Evolutionary conservation across 139 green algal genomes (phyloP).

Genomic region (Picochlorum sp.): DNA sequence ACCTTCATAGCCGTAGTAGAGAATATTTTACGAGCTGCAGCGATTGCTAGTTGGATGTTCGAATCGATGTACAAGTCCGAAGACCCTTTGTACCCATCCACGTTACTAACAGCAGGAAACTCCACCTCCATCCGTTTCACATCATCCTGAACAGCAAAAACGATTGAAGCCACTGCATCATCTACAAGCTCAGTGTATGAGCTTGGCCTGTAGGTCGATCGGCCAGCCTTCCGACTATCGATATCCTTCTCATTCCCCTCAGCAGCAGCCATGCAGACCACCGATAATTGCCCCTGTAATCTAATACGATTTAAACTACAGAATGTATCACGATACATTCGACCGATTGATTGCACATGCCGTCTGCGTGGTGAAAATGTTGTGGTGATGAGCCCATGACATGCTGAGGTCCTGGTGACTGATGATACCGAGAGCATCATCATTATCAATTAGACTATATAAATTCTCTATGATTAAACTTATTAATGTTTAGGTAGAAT

Average conservation of each 20-base stretch:
- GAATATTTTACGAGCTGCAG: slow-evolving; percentile 42
- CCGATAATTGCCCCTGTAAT: no score
- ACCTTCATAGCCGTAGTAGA: slow-evolving; percentile 42
- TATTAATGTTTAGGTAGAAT: no score
- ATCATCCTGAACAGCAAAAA: slow-evolving; percentile 50
- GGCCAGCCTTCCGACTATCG: slow-evolving; percentile 19
- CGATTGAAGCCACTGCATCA: slow-evolving; percentile 51
- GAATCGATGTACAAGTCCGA: slow-evolving; percentile 86
- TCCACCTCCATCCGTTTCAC: slow-evolving; percentile 72
- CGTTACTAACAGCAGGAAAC: slow-evolving; percentile 61
- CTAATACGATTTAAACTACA: no score
- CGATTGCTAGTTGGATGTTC: slow-evolving; percentile 75
- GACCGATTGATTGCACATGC: no score
- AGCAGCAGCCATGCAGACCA: neutral
- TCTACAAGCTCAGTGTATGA: slow-evolving; percentile 60
- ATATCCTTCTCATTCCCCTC: neutral
- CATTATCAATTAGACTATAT: no score
- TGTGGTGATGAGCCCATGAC: no score
- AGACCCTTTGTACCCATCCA: slow-evolving; percentile 68
- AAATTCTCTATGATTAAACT: no score
- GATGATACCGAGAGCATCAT: no score
- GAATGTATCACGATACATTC: no score
- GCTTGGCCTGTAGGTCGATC: slow-evolving; percentile 55
- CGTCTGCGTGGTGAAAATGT: no score
- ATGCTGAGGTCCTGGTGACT: no score